Evolutionary conservation across 2,329 filamentous ascomycete genomes (phyloP).

Genomic region (Aureobasidium sp.): DNA sequence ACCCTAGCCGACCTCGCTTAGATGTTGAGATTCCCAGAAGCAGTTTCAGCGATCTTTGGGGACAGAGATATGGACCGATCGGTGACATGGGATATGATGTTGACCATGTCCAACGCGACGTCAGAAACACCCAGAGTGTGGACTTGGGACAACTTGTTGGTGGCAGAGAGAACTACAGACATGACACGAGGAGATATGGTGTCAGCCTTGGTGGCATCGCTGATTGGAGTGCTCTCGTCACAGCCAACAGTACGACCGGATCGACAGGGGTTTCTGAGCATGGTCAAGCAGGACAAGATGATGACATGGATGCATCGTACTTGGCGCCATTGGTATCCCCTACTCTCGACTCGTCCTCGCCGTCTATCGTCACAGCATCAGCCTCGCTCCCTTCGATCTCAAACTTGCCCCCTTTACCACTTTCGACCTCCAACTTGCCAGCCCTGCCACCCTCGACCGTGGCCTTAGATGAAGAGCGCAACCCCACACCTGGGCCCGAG

Average conservation of each 20-base stretch:
- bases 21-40: slow-evolving; percentile 4
- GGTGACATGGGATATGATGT: neutral
- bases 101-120: neutral
- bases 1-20: neutral
- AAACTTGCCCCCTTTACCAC: neutral
- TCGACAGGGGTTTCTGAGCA: neutral
- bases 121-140: neutral
- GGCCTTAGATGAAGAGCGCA: neutral
- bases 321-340: neutral
- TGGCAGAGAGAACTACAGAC: neutral
- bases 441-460: neutral
- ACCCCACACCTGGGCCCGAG: neutral
- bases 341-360: neutral
- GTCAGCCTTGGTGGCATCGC: neutral
- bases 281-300: neutral
- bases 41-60: slow-evolving; percentile 15
- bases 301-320: neutral
- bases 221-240: neutral
- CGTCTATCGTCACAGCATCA: neutral
- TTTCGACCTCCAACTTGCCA: neutral
- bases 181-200: neutral
- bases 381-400: neutral
- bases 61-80: slow-evolving; percentile 1
- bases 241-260: neutral
- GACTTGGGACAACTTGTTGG: neutral